Conservation (phyloP, 257 asterid genomes). For the Solanum virginianum region DNA sequence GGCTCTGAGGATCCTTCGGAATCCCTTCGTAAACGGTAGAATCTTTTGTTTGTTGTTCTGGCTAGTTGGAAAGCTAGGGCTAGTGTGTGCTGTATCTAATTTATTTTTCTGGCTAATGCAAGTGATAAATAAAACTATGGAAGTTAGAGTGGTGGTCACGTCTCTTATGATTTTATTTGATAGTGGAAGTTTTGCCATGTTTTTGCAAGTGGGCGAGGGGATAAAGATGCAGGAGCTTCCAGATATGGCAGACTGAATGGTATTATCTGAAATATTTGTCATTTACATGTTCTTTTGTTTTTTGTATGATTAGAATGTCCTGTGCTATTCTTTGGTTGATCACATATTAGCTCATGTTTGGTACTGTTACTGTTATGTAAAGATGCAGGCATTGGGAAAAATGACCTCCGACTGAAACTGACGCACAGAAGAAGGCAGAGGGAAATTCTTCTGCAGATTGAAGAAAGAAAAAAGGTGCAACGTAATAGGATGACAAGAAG, state of each 20-base stretch:
- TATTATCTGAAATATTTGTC: slow-evolving; percentile 1
- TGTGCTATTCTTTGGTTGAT: not conserved
- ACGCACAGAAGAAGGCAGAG: slow-evolving; percentile 36
- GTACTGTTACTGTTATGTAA: slow-evolving; percentile 2
- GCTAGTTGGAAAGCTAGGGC: not conserved
- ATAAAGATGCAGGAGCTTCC: slow-evolving; percentile 11
- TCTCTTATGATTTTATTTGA: not conserved
- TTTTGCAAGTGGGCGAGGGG: slow-evolving; percentile 27
- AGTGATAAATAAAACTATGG: not conserved
- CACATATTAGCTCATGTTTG: not conserved
- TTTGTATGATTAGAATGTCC: not conserved
- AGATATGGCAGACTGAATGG: slow-evolving; percentile 16
- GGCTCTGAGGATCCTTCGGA: slow-evolving; percentile 7
- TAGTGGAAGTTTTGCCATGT: not conserved
- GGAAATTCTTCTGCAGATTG: slow-evolving; percentile 21
- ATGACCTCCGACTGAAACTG: slow-evolving; percentile 52
- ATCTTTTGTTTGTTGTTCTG: not conserved
- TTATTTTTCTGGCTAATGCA: not conserved
- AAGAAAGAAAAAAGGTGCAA: slow-evolving; percentile 19
- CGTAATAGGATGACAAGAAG: slow-evolving; percentile 25
- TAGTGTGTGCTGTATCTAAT: not conserved
- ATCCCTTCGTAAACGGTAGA: slow-evolving; percentile 21
- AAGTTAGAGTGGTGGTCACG: not conserved
- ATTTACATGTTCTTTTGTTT: not conserved
- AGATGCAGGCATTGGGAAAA: slow-evolving; percentile 22